These are phyloP conservation scores for Penicillium taxi DNA, from an alignment of 495 filamentous ascomycete genomes.

Conservation along the genomic window DNA sequence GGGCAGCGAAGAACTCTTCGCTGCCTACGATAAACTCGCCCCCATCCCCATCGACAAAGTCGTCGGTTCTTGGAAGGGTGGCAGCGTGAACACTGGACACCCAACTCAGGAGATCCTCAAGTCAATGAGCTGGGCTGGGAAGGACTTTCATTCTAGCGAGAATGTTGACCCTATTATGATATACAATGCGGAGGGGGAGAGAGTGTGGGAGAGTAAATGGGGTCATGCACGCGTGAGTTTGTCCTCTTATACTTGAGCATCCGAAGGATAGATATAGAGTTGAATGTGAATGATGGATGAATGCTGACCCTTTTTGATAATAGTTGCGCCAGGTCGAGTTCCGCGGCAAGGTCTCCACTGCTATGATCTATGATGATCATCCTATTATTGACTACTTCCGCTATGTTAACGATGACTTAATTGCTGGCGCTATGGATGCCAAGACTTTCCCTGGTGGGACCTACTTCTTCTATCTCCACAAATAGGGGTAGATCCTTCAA, in stretches of 20 bases:
- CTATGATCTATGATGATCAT: slow-evolving; percentile 24
- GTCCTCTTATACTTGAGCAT: too few relatives aligned
- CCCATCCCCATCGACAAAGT: slow-evolving; percentile 10
- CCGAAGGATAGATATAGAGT: background rate
- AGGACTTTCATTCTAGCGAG: slow-evolving; percentile 18
- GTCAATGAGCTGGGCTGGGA: slow-evolving; percentile 19
- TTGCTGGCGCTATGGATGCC: slow-evolving; percentile 27
- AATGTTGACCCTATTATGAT: slow-evolving; percentile 25
- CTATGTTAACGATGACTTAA: slow-evolving; percentile 16
- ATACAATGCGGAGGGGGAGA: slow-evolving; percentile 9
- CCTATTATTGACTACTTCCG: slow-evolving; percentile 28
- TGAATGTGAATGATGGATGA: background rate
- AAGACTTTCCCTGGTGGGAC: slow-evolving; percentile 9
- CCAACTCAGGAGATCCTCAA: slow-evolving; percentile 12
- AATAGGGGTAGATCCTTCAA: too few relatives aligned
- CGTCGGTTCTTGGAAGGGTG: slow-evolving; percentile 19
- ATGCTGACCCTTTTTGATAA: background rate
- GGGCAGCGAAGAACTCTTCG: slow-evolving; percentile 6
- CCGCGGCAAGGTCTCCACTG: slow-evolving; percentile 13
- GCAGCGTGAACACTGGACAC: slow-evolving; percentile 19
- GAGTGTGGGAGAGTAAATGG: slow-evolving; percentile 10
- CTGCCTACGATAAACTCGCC: slow-evolving; percentile 11
- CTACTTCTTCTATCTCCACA: slow-evolving; percentile 20
- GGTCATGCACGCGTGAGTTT: slow-evolving; percentile 13
- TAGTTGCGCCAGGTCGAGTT: slow-evolving; percentile 22